Conservation (phyloP, 176 grass and related monocot genomes). For the Triticum monococcum region DNA sequence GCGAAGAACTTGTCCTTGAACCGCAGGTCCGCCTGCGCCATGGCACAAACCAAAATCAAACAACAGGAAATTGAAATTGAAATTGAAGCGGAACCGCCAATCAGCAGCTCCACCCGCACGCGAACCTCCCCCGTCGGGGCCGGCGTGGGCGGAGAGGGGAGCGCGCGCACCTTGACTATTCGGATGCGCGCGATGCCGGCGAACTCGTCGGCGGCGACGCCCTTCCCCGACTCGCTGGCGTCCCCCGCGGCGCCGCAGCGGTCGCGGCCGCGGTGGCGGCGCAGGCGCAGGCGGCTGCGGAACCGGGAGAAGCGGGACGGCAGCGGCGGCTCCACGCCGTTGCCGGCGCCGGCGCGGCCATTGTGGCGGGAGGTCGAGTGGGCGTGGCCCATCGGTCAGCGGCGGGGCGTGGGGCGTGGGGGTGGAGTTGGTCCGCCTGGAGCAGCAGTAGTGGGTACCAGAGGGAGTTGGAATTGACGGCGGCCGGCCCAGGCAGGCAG, state of each 20-base stretch:
- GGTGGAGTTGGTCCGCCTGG: background rate
- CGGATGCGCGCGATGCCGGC: constrained; percentile 85
- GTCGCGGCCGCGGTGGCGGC: constrained; percentile 22
- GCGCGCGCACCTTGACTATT: constrained; percentile 50
- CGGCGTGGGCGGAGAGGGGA: too few species aligned
- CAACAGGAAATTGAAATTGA: background rate
- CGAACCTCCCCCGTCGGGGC: background rate
- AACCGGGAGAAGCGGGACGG: constrained; percentile 74
- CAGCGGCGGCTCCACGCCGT: background rate
- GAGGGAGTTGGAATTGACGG: background rate
- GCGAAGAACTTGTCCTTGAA: constrained; percentile 97
- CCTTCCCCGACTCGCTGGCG: background rate
- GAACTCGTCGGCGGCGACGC: constrained; percentile 59
- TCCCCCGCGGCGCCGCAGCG: background rate
- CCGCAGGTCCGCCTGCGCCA: constrained; percentile 74
- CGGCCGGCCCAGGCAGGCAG: background rate
- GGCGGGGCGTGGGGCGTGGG: constrained; percentile 2
- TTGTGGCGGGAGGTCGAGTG: constrained; percentile 44
- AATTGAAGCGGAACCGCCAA: background rate
- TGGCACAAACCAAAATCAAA: background rate
- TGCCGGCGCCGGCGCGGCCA: constrained; percentile 20
- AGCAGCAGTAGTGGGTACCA: background rate
- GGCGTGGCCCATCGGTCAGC: constrained; percentile 54
- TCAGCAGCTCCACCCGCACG: background rate
- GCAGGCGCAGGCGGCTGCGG: constrained; percentile 56